phyloP scores from a whole-genome alignment of 331 rosid genomes.

The Prunus yedoensis region DNA sequence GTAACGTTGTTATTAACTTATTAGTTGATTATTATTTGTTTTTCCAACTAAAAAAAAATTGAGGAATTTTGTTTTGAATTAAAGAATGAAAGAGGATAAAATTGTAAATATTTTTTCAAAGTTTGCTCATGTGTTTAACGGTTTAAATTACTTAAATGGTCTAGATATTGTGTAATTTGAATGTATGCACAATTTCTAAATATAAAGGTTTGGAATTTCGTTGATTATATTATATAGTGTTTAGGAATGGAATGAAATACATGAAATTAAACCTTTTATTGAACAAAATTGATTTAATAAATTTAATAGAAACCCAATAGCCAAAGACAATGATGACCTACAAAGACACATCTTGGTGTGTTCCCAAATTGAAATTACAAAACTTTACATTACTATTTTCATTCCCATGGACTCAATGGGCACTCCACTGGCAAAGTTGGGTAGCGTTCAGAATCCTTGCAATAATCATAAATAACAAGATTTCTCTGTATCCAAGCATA shows the following conservation, averaged over 20 bases:
- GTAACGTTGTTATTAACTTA: too few relatives aligned
- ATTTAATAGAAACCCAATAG: neutral
- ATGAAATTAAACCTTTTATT: neutral
- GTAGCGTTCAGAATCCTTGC: conserved; percentile 62
- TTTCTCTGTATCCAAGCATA: conserved; percentile 90
- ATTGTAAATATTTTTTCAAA: too few relatives aligned
- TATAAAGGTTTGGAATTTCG: too few relatives aligned
- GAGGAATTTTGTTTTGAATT: too few relatives aligned
- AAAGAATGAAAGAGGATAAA: too few relatives aligned
- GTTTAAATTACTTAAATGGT: too few relatives aligned
- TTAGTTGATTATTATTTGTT: too few relatives aligned
- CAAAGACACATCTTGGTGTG: neutral
- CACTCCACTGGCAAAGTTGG: conserved; percentile 72
- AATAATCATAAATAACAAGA: conserved; percentile 89
- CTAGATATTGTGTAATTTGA: too few relatives aligned
- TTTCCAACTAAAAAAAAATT: too few relatives aligned
- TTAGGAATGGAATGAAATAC: neutral
- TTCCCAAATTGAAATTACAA: neutral
- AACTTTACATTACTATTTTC: neutral
- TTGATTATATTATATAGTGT: too few relatives aligned
- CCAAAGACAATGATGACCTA: conserved; percentile 1
- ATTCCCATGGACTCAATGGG: conserved; percentile 82
- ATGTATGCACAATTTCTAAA: too few relatives aligned
- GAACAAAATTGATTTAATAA: neutral
- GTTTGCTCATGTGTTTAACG: too few relatives aligned